These are phyloP conservation scores for Vitis rotundifolia DNA, from an alignment of 164 flowering plant genomes.

Conservation along the genomic window DNA sequence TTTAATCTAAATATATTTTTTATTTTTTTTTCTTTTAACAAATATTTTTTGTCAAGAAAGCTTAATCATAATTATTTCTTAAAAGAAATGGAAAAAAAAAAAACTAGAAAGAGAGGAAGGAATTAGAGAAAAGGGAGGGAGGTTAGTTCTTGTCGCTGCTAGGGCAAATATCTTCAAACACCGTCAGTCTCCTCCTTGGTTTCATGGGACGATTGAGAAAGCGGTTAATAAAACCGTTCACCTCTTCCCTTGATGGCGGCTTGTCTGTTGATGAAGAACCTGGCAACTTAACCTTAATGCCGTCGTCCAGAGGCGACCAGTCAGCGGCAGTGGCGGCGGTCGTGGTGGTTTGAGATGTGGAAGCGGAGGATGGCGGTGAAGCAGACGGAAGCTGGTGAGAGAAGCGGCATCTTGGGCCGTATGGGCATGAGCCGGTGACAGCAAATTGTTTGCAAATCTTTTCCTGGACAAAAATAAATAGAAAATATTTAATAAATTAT, in stretches of 20 bases:
- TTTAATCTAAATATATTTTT: too few species aligned
- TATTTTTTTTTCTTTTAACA: too few species aligned
- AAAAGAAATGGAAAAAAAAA: too few species aligned
- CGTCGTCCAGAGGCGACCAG: constrained; percentile 46
- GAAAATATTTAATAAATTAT: too few species aligned
- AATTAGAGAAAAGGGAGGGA: too few species aligned
- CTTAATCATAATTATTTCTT: too few species aligned
- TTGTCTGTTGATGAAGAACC: not conserved
- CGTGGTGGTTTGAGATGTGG: not conserved
- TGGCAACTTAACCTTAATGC: constrained; percentile 28
- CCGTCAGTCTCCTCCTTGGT: constrained; percentile 23
- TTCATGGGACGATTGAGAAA: constrained; percentile 17
- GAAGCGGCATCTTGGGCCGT: constrained; percentile 22
- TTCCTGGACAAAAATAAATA: too few species aligned
- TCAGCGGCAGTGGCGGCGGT: not conserved
- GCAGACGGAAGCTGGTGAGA: constrained; percentile 8
- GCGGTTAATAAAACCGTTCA: constrained; percentile 8
- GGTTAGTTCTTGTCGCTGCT: too few species aligned
- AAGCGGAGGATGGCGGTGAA: constrained; percentile 4
- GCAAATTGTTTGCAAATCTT: too few species aligned
- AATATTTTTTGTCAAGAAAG: too few species aligned
- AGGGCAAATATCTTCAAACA: constrained; percentile 25
- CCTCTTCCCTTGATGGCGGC: constrained; percentile 16
- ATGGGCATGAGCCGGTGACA: constrained; percentile 16
- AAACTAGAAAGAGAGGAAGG: too few species aligned